Percentiles rank a stretch among this genome's conserved stretches.
Conservation (phyloP, 805 yeast species). For the Spathaspora gorwiae region DNA sequence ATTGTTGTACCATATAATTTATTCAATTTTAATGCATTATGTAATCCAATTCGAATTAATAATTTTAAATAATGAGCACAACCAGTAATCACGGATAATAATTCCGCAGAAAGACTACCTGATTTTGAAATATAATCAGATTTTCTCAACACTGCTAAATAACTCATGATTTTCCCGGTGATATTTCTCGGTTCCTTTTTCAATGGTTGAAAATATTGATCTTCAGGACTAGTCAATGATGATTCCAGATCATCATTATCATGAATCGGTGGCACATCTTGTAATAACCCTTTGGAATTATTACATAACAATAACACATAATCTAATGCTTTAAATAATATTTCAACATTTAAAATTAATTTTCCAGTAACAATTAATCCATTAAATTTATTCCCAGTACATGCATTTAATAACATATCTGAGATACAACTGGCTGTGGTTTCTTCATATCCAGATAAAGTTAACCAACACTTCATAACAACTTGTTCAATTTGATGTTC, state of each 20-base stretch:
- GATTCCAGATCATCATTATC: constrained; percentile 8
- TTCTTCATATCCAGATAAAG: constrained; percentile 85
- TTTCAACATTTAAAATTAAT: constrained; percentile 68
- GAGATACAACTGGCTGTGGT: constrained; percentile 84
- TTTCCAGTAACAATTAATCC: constrained; percentile 70
- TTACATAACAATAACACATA: constrained; percentile 27
- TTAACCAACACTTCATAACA: constrained; percentile 74
- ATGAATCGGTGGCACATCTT: neutral
- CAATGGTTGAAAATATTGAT: constrained; percentile 30
- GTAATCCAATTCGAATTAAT: constrained; percentile 73
- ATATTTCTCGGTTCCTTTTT: constrained; percentile 75
- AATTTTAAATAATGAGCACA: constrained; percentile 90
- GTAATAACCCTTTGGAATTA: constrained; percentile 1
- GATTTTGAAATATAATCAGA: constrained; percentile 34
- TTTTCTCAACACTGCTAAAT: constrained; percentile 77
- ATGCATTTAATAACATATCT: constrained; percentile 83
- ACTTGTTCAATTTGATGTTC: constrained; percentile 61
- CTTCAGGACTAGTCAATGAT: constrained; percentile 1
- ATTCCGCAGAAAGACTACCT: constrained; percentile 53
- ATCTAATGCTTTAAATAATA: constrained; percentile 74
- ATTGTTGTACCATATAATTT: constrained; percentile 50
- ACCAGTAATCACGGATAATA: constrained; percentile 80
- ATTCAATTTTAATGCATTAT: constrained; percentile 68
- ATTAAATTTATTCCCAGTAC: constrained; percentile 60
- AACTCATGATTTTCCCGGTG: constrained; percentile 86